These are phyloP conservation scores for Ilyonectria destructans DNA, from an alignment of 2,329 filamentous ascomycete species.

Conservation along the genomic window DNA sequence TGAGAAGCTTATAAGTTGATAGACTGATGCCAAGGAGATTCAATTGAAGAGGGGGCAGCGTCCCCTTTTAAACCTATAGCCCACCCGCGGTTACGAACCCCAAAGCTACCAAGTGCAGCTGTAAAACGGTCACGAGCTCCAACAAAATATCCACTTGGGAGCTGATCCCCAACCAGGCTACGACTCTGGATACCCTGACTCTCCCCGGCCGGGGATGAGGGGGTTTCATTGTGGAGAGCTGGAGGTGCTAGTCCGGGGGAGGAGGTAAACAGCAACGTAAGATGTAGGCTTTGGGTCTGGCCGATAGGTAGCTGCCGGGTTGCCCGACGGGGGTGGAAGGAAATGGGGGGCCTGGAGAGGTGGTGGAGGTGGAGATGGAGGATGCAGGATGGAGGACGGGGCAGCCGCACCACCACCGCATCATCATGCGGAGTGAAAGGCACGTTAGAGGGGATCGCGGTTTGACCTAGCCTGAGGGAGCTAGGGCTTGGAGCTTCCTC, in stretches of 20 bases:
- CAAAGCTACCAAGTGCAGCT: not conserved
- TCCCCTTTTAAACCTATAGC: not conserved
- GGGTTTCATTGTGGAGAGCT: constrained; percentile 17
- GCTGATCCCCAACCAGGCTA: constrained; percentile 10
- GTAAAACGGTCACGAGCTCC: constrained; percentile 8
- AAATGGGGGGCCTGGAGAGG: constrained; percentile 4
- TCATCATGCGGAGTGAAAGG: not conserved
- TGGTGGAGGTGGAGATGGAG: constrained; percentile 2
- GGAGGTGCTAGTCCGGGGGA: constrained; percentile 3
- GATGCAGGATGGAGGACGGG: not conserved
- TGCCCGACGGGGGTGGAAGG: not conserved
- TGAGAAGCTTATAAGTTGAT: not conserved
- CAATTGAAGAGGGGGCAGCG: not conserved
- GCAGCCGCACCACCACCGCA: not conserved
- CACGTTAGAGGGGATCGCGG: not conserved
- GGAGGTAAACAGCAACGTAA: not conserved
- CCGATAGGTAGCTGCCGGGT: constrained; percentile 2
- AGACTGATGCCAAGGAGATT: not conserved
- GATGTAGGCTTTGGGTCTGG: not conserved
- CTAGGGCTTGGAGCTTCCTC: not conserved
- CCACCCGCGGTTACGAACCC: not conserved
- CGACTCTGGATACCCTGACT: not conserved
- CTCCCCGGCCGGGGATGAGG: constrained; percentile 12
- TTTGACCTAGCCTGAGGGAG: not conserved
- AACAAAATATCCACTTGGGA: constrained; percentile 6